Evolutionary conservation across 2,329 filamentous ascomycete species (phyloP).

Genomic region (Curvularia hawaiiensis): DNA sequence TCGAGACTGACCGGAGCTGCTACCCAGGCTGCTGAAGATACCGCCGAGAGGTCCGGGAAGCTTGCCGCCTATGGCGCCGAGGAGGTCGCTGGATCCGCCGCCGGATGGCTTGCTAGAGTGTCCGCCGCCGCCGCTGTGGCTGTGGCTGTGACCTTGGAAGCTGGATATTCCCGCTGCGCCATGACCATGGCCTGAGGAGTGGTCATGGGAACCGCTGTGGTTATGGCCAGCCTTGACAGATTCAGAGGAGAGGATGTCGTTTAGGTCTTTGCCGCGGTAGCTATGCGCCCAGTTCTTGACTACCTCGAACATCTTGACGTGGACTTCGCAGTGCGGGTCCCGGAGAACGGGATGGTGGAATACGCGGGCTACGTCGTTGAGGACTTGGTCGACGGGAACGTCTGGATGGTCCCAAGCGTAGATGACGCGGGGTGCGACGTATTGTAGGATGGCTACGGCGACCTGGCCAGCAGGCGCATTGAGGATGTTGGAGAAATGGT

Average conservation of each 20-base stretch:
- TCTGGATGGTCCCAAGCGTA: conserved; percentile 92
- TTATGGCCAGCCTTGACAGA: conserved; percentile 85
- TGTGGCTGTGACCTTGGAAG: conserved; percentile 28
- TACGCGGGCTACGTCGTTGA: conserved; percentile 77
- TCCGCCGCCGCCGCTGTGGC: background rate
- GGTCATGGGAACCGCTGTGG: conserved; percentile 56
- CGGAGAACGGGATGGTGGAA: conserved; percentile 92
- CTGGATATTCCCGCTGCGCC: conserved; percentile 35
- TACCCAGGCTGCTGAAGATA: conserved; percentile 25
- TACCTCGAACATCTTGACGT: conserved; percentile 85
- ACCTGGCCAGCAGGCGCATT: conserved; percentile 57
- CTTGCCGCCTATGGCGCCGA: conserved; percentile 29
- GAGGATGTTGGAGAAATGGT: conserved; percentile 58
- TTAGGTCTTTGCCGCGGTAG: conserved; percentile 69
- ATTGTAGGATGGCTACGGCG: conserved; percentile 71
- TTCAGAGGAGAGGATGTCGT: conserved; percentile 78
- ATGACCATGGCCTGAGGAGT: conserved; percentile 38
- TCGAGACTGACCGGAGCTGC: conserved; percentile 26
- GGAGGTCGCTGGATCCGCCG: conserved; percentile 27
- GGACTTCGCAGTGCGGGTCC: conserved; percentile 76
- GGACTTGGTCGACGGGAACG: conserved; percentile 80
- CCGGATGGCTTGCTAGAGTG: conserved; percentile 15
- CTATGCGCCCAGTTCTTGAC: conserved; percentile 81
- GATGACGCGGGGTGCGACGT: conserved; percentile 82
- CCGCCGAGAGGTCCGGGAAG: conserved; percentile 28